Conservation (phyloP, 2,329 filamentous ascomycete genomes). For the Fusarium tjaetaba region DNA sequence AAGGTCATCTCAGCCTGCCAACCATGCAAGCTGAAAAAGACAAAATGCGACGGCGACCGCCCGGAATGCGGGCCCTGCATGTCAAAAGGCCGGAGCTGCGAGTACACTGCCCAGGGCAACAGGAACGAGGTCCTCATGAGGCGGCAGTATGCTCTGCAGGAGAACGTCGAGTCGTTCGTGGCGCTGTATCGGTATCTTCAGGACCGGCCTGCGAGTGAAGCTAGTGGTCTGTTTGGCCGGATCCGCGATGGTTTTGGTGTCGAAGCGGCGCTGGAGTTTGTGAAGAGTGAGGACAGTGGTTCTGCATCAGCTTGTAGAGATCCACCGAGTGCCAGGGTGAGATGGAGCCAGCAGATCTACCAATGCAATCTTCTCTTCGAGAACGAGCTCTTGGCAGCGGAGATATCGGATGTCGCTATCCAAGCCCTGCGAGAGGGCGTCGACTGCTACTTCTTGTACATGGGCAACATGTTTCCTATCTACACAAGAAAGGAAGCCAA, state of each 20-base stretch:
- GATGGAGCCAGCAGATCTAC: background rate
- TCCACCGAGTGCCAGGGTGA: fast-evolving
- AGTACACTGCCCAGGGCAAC: fast-evolving
- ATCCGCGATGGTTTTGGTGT: background rate
- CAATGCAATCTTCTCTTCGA: background rate
- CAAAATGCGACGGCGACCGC: background rate
- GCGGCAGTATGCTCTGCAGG: background rate
- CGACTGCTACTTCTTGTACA: background rate
- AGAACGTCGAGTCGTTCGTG: background rate
- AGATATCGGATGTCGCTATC: fast-evolving
- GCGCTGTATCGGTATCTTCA: background rate
- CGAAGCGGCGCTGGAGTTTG: background rate
- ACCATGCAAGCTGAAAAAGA: background rate
- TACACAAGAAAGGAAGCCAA: background rate
- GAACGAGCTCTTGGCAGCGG: fast-evolving
- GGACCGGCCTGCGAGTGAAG: background rate
- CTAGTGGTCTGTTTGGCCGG: background rate
- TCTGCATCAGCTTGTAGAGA: fast-evolving
- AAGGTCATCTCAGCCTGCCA: background rate
- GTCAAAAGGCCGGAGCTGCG: fast-evolving
- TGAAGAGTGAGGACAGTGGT: fast-evolving
- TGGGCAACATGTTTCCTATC: background rate
- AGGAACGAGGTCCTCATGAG: fast-evolving
- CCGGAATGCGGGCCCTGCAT: background rate
- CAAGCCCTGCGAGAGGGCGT: background rate